These are phyloP conservation scores for Aspergillus sp. DNA, from an alignment of 2,329 filamentous ascomycete genomes.

Conservation along the genomic window DNA sequence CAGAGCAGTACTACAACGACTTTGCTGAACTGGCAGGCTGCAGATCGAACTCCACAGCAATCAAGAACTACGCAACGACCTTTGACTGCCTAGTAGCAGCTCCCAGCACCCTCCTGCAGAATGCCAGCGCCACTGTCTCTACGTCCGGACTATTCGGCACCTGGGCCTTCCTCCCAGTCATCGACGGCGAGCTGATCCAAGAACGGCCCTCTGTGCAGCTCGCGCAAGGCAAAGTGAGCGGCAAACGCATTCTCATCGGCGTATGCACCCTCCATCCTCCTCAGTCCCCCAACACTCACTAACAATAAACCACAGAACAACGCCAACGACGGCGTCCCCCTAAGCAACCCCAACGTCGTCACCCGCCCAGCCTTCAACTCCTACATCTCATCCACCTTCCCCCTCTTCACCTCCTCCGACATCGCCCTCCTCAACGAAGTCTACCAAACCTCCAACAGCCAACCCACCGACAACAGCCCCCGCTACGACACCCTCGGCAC, in stretches of 20 bases:
- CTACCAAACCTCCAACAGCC: conserved; percentile 37
- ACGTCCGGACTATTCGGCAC: conserved; percentile 40
- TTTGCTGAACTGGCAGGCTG: conserved; percentile 50
- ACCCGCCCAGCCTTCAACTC: conserved; percentile 43
- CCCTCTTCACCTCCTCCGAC: conserved; percentile 29
- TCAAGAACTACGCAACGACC: conserved; percentile 18
- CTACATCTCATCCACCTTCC: conserved; percentile 46
- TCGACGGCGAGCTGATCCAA: conserved; percentile 44
- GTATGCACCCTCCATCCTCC: conserved; percentile 3
- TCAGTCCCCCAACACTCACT: neutral
- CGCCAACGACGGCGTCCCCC: conserved; percentile 53
- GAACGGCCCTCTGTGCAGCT: conserved; percentile 43
- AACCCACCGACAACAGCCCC: conserved; percentile 24
- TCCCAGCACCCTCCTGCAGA: conserved; percentile 40
- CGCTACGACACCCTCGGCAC: conserved; percentile 43
- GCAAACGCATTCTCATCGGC: conserved; percentile 38
- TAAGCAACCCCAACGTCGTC: conserved; percentile 49
- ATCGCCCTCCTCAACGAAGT: conserved; percentile 36
- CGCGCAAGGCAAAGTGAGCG: conserved; percentile 39
- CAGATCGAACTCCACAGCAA: neutral
- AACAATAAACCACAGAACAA: conserved; percentile 40
- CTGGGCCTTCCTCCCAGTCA: conserved; percentile 49
- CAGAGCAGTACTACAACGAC: conserved; percentile 49
- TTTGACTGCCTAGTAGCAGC: conserved; percentile 47
- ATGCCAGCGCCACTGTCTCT: conserved; percentile 39